phyloP scores from a whole-genome alignment of 306 rosid genomes.

The Sechiopsis laciniata region DNA sequence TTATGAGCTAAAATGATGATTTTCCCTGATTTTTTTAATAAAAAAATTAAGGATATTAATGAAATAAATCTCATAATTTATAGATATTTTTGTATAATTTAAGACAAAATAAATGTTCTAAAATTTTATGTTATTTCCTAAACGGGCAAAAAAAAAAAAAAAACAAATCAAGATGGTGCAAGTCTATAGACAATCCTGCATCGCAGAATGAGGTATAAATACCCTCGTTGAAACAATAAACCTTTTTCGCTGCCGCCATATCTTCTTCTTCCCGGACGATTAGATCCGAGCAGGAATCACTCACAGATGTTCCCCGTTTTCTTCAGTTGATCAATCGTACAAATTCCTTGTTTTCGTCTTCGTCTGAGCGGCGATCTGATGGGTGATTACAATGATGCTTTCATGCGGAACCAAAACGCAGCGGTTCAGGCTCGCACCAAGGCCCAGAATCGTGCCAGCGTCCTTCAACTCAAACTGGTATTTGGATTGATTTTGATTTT shows the following conservation, averaged over 20 bases:
- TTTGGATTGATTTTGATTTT: background rate
- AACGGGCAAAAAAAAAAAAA: too few species aligned
- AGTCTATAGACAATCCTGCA: background rate
- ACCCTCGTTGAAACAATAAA: background rate
- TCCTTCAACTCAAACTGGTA: constrained; percentile 95
- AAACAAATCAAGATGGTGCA: too few species aligned
- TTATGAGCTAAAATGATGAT: too few species aligned
- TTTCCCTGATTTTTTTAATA: too few species aligned
- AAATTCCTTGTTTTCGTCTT: background rate
- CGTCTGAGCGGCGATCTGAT: constrained; percentile 36
- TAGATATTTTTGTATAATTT: too few species aligned
- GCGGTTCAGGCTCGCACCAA: constrained; percentile 98
- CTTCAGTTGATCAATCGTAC: constrained; percentile 15
- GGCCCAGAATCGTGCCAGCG: constrained; percentile 93
- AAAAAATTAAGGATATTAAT: too few species aligned
- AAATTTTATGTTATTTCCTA: too few species aligned
- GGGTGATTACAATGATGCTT: constrained; percentile 78
- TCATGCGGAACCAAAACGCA: constrained; percentile 94
- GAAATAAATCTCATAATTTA: too few species aligned
- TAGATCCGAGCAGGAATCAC: constrained; percentile 23
- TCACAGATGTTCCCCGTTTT: constrained; percentile 14
- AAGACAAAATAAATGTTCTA: too few species aligned
- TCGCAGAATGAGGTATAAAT: constrained; percentile 20
- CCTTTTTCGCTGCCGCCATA: constrained; percentile 19
- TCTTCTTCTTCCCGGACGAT: constrained; percentile 17